Percentiles rank a stretch among this genome's conserved stretches.
Evolutionary conservation across 306 rosid genomes (phyloP).

Genomic region (Echinosophora koreensis): DNA sequence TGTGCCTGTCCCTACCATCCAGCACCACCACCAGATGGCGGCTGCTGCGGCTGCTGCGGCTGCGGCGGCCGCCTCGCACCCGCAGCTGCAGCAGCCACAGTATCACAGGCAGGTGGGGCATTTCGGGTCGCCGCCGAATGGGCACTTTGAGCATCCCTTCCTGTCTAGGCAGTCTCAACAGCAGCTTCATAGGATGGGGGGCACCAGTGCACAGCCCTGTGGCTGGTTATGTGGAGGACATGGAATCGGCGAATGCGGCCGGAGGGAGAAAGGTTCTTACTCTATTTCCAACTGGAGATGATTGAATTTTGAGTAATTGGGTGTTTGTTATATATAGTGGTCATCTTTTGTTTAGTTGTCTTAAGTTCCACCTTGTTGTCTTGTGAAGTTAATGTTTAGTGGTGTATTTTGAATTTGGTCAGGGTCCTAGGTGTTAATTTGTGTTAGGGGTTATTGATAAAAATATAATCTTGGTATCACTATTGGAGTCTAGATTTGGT

Average conservation of each 20-base stretch:
- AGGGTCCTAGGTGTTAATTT: conserved; percentile 52
- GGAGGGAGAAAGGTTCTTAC: conserved; percentile 93
- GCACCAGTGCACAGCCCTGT: conserved; percentile 67
- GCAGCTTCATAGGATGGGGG: conserved; percentile 81
- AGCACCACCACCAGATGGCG: conserved; percentile 77
- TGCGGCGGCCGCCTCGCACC: conserved; percentile 56
- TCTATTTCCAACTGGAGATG: conserved; percentile 90
- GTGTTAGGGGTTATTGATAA: conserved; percentile 44
- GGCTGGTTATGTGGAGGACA: conserved; percentile 72
- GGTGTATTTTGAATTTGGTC: conserved; percentile 54
- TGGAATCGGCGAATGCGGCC: conserved; percentile 83
- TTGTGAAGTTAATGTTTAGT: conserved; percentile 46
- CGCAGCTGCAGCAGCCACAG: conserved; percentile 67
- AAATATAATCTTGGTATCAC: conserved; percentile 46
- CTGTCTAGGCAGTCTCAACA: conserved; percentile 78
- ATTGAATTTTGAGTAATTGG: conserved; percentile 58
- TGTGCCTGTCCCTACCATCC: conserved; percentile 82
- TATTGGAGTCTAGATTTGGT: conserved; percentile 51
- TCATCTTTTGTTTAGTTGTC: conserved; percentile 5
- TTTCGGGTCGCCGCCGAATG: conserved; percentile 87
- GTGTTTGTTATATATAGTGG: conserved; percentile 31
- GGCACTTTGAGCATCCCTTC: conserved; percentile 87
- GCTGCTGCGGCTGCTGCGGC: conserved; percentile 56
- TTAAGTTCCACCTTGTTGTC: conserved; percentile 44
- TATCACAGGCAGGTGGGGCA: conserved; percentile 85